A percentile compares a stretch with the other conserved stretches of the same genome.
Evolutionary conservation across 1,284 basidiomycete genomes (phyloP).

Genomic region (Pyrrhoderma lamaoense): DNA sequence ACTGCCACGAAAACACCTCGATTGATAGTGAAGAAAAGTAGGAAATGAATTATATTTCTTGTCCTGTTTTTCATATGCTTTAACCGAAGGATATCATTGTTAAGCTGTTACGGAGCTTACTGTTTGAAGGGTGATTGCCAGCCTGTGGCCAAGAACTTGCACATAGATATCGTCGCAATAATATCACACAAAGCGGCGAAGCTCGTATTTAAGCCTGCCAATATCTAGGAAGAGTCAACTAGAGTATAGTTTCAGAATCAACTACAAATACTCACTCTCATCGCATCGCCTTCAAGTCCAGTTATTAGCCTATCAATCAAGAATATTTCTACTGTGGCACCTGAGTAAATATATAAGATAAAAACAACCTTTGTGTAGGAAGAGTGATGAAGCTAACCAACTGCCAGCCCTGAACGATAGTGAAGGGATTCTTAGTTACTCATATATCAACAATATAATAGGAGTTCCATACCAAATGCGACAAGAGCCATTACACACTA

Average conservation of each 20-base stretch:
- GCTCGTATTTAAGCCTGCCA: constrained; percentile 11
- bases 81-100: too few relatives aligned
- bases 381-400: too few relatives aligned
- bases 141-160: constrained; percentile 8
- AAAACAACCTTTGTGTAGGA: too few relatives aligned
- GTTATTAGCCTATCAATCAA: constrained; percentile 2
- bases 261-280: constrained; percentile 3
- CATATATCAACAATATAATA: constrained; percentile 6
- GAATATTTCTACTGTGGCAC: constrained; percentile 7
- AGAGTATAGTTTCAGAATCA: neutral
- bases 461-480: constrained; percentile 5
- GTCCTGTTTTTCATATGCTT: constrained; percentile 1
- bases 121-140: constrained; percentile 6
- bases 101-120: too few relatives aligned
- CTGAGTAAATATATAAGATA: too few relatives aligned
- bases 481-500: constrained; percentile 3
- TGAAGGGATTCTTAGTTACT: neutral
- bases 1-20: constrained; percentile 12
- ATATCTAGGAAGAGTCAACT: neutral
- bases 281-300: constrained; percentile 4
- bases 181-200: constrained; percentile 12
- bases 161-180: constrained; percentile 12
- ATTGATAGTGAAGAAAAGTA: constrained; percentile 13
- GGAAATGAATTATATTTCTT: constrained; percentile 3
- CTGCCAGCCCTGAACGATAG: too few relatives aligned